phyloP scores from a whole-genome alignment of 768 basidiomycete genomes.

The Sutorius australiensis region DNA sequence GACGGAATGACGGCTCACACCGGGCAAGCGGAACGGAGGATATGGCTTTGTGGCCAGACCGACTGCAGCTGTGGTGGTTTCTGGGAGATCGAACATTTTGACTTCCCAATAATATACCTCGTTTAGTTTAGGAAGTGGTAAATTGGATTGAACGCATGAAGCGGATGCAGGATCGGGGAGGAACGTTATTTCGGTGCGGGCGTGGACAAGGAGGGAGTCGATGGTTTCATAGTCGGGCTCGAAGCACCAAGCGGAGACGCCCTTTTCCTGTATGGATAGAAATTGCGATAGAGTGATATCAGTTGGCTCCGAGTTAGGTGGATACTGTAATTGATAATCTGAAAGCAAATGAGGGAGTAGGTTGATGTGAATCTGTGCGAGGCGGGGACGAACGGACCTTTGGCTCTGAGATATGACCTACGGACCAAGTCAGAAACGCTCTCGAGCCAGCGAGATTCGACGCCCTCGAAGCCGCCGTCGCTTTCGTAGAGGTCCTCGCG shows the following conservation, averaged over 20 bases:
- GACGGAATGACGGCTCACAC: constrained; percentile 80
- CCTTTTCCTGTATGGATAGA: constrained; percentile 98
- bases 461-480: constrained; percentile 89
- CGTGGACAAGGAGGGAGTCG: constrained; percentile 88
- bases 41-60: constrained; percentile 97
- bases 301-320: constrained; percentile 93
- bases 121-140: constrained; percentile 95
- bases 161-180: constrained; percentile 93
- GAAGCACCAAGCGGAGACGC: constrained; percentile 98
- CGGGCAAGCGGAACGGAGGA: constrained; percentile 89
- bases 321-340: constrained; percentile 86
- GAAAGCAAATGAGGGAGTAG: constrained; percentile 3
- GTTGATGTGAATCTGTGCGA: constrained; percentile 3
- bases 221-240: constrained; percentile 98
- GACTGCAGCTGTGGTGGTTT: constrained; percentile 81
- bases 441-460: constrained; percentile 95
- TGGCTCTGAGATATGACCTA: constrained; percentile 76
- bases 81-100: constrained; percentile 97
- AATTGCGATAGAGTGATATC: constrained; percentile 99
- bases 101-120: constrained; percentile 99
- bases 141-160: constrained; percentile 93
- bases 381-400: constrained; percentile 53
- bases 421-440: constrained; percentile 60
- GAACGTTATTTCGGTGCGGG: constrained; percentile 96
- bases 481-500: constrained; percentile 86